These are phyloP conservation scores for Stygiomarasmius scandens DNA, from an alignment of 1,284 basidiomycete species.

Conservation along the genomic window DNA sequence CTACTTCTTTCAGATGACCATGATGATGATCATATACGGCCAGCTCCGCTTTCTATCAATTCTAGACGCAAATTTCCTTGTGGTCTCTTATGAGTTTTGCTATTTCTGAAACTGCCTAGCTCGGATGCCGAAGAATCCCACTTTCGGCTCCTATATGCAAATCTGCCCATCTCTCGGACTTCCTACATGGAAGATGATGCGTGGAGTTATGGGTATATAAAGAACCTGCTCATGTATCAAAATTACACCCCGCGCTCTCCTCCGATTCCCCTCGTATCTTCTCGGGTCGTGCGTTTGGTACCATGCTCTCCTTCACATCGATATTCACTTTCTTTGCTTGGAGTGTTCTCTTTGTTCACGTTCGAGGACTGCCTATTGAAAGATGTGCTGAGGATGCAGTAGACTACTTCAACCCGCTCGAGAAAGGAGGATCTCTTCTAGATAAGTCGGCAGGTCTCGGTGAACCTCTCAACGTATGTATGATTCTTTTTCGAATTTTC, in stretches of 20 bases:
- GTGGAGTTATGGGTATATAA: not conserved
- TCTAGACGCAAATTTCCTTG: too few species aligned
- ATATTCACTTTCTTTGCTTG: not conserved
- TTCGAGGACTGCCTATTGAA: not conserved
- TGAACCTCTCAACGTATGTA: constrained; percentile 42
- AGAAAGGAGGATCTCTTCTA: constrained; percentile 35
- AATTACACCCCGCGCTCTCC: not conserved
- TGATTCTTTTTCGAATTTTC: too few species aligned
- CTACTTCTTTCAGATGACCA: too few species aligned
- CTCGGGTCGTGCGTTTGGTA: not conserved
- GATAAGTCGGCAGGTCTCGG: constrained; percentile 36
- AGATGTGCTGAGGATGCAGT: constrained; percentile 5
- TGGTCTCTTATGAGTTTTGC: too few species aligned
- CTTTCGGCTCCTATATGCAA: too few species aligned
- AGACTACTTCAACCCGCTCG: constrained; percentile 17
- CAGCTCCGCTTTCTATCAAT: too few species aligned
- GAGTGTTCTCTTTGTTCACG: not conserved
- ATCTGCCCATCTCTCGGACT: too few species aligned
- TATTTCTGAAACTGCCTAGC: too few species aligned
- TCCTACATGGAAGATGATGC: not conserved
- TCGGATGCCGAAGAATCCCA: too few species aligned
- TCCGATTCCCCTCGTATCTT: not conserved
- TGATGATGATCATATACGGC: too few species aligned
- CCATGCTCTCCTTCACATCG: not conserved
- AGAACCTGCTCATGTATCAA: not conserved